These are phyloP conservation scores for Mycosarcoma maydis DNA, from an alignment of 1,284 basidiomycete species.

Conservation along the genomic window DNA sequence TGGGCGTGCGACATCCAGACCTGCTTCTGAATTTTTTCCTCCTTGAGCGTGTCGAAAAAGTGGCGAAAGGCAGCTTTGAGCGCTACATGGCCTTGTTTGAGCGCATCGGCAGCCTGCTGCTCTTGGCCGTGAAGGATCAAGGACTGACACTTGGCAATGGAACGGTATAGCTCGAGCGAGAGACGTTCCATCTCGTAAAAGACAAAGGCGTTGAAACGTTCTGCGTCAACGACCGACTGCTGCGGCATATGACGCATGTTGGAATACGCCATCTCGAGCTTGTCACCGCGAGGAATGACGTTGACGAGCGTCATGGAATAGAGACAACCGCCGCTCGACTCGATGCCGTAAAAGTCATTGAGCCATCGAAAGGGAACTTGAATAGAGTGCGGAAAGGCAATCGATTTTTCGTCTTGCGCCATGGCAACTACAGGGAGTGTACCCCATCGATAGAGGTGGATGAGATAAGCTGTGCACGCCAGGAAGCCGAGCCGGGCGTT, in stretches of 20 bases:
- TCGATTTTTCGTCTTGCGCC: conserved; percentile 42
- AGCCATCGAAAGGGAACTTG: conserved; percentile 36
- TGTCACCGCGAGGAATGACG: conserved; percentile 8
- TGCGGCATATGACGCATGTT: conserved; percentile 49
- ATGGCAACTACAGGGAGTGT: conserved; percentile 43
- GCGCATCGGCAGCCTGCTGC: conserved; percentile 28
- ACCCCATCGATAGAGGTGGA: conserved; percentile 46
- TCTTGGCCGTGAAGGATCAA: conserved; percentile 19
- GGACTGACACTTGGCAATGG: conserved; percentile 34
- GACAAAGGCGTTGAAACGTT: conserved; percentile 43
- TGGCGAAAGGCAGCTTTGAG: conserved; percentile 42
- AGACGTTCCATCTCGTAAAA: conserved; percentile 47
- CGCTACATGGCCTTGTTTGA: conserved; percentile 32
- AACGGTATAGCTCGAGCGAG: conserved; percentile 32
- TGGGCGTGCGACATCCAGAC: conserved; percentile 51
- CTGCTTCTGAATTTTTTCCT: conserved; percentile 41
- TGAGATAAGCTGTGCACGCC: conserved; percentile 43
- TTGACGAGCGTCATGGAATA: conserved; percentile 49
- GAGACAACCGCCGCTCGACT: conserved; percentile 42
- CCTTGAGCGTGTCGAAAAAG: conserved; percentile 47
- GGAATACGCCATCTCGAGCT: conserved; percentile 35
- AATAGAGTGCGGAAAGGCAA: conserved; percentile 27
- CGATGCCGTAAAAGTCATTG: conserved; percentile 45
- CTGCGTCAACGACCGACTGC: conserved; percentile 28
- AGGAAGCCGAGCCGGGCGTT: conserved; percentile 37